These are phyloP conservation scores for Diaporthe nobilis DNA, from an alignment of 2,329 filamentous ascomycete species.

Conservation along the genomic window DNA sequence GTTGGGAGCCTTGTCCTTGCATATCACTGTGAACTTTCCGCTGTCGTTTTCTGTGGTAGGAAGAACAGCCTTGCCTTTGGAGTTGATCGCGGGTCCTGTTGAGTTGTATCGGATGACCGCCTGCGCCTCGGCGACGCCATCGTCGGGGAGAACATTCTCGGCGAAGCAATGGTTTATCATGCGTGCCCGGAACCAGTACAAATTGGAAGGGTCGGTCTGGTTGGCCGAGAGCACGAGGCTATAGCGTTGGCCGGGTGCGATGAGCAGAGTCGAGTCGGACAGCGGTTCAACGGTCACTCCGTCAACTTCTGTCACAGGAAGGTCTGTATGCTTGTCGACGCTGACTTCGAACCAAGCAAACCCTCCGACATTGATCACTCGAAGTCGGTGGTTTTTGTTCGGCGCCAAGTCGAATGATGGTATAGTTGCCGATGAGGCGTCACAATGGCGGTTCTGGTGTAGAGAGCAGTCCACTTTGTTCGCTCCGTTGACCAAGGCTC, in stretches of 20 bases:
- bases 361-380: conserved; percentile 78
- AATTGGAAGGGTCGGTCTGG: conserved; percentile 58
- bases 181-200: conserved; percentile 76
- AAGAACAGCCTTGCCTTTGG: conserved; percentile 44
- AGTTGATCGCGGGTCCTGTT: not conserved
- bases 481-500: conserved; percentile 60
- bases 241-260: conserved; percentile 80
- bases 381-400: conserved; percentile 73
- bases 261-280: conserved; percentile 71
- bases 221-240: conserved; percentile 75
- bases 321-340: conserved; percentile 72
- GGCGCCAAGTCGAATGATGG: conserved; percentile 64
- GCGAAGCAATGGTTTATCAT: conserved; percentile 74
- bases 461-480: conserved; percentile 57
- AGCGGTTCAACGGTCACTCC: conserved; percentile 75
- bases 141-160: conserved; percentile 60
- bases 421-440: conserved; percentile 54
- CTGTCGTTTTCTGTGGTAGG: conserved; percentile 54
- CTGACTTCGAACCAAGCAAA: conserved; percentile 81
- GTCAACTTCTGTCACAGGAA: conserved; percentile 76
- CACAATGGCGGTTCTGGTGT: conserved; percentile 58
- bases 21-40: conserved; percentile 56
- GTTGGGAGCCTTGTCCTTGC: conserved; percentile 64
- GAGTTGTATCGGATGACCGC: conserved; percentile 63
- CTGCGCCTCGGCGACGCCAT: conserved; percentile 60